Base-by-base conservation (phyloP, 1,284 basidiomycete species). In the Microbotryomycetes sp. region DNA sequence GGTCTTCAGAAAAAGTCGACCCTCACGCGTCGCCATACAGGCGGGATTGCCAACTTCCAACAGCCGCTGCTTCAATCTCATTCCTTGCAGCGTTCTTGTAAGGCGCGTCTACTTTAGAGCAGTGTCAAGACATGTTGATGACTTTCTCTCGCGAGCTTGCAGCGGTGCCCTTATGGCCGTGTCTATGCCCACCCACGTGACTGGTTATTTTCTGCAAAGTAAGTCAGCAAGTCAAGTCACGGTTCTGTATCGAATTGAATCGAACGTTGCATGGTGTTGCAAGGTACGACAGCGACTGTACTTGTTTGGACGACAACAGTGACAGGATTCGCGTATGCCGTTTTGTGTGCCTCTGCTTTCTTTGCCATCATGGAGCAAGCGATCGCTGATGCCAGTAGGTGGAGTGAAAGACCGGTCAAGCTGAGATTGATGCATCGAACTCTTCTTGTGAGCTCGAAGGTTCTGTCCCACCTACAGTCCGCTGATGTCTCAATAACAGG, bases 11-110 rank as follows among this genome's bases (percentile, higher is more conserved):
- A 4, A 14, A 48, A 29, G 22, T 3, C 45, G 16, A 47, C 45
- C 6, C 28, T 14, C 46, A 46, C 26, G 36, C 25, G 22, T 48
- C 15, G 22, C 62, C 62, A 1, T 63, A 51, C 49, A 23, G 26
- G 22, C 30, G 46, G 1, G 45, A 55, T 1, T 63, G 62, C 25
- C 54, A 63, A 23, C 26, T 54, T 2, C 62, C 58, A n/a, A 53
- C 62, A 3, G 49, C 49, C 1, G 58, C 62, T 2, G 49, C 58
- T 1, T 3, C 28, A 9, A 53, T 49, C 28, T 6, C 29, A 14
- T 59, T 59, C 50, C 9, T 56, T 6, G 14, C 19, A 1, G 49
- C 54, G 2, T 63, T 63, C 49, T 36, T 63, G 36, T 42, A 9
- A 42, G 36, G 9, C 19, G 36, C 36, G 9, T 9, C 36, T 42